These are phyloP conservation scores for Chrysanthemum seticuspe DNA, from an alignment of 129 eudicot species.

Conservation along the genomic window DNA sequence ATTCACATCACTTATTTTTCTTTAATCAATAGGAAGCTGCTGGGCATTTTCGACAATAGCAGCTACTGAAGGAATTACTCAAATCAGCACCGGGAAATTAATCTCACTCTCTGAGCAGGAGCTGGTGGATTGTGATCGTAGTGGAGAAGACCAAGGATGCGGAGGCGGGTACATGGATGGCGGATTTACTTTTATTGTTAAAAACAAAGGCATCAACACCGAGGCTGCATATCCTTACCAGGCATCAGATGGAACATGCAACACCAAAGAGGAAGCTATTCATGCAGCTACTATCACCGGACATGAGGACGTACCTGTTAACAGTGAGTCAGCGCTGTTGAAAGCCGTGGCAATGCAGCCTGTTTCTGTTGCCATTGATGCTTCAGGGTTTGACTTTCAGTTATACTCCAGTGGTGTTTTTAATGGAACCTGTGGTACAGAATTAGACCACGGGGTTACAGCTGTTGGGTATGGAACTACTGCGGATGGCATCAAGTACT, in stretches of 20 bases:
- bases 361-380: conserved; percentile 12
- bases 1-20: neutral
- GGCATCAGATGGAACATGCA: conserved; percentile 38
- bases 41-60: conserved; percentile 78
- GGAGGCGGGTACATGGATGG: conserved; percentile 73
- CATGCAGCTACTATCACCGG: conserved; percentile 23
- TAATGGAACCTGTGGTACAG: neutral
- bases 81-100: conserved; percentile 47
- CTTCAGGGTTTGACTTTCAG: conserved; percentile 16
- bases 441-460: conserved; percentile 7
- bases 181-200: conserved; percentile 56
- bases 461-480: conserved; percentile 1
- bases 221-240: conserved; percentile 60
- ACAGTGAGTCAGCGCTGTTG: conserved; percentile 52
- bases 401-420: conserved; percentile 7
- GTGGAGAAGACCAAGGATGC: conserved; percentile 52
- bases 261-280: neutral
- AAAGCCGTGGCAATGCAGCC: conserved; percentile 34
- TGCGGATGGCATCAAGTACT: conserved; percentile 12
- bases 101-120: conserved; percentile 75
- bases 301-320: conserved; percentile 55
- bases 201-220: conserved; percentile 52
- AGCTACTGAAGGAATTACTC: conserved; percentile 66
- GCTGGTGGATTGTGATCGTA: conserved; percentile 64
- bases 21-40: conserved; percentile 55